Percentiles rank a stretch among this genome's conserved stretches.
phyloP scores from a whole-genome alignment of 768 basidiomycete species.

The Phaeotremella fagi region DNA sequence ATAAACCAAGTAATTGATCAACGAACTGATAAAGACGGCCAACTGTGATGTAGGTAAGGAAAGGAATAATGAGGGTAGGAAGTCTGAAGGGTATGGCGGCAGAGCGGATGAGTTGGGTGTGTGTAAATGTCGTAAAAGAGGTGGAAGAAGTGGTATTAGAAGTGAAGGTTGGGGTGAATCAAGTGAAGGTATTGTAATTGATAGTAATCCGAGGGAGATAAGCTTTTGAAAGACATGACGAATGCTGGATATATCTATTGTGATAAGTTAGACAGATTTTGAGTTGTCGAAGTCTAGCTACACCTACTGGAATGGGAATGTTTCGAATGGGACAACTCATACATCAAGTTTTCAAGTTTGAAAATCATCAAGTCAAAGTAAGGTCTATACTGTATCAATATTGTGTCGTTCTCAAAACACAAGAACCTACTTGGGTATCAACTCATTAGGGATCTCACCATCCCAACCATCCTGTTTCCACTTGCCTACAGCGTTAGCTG shows the following conservation, averaged over 20 bases:
- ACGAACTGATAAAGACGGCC: slow-evolving; percentile 53
- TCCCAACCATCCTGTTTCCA: slow-evolving; percentile 30
- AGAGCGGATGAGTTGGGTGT: slow-evolving; percentile 48
- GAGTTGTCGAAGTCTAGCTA: too few relatives aligned
- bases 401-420: too few relatives aligned
- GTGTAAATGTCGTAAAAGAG: slow-evolving; percentile 31
- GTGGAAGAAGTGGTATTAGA: slow-evolving; percentile 53
- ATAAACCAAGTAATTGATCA: slow-evolving; percentile 28
- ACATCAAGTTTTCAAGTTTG: slow-evolving; percentile 35
- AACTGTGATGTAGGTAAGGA: slow-evolving; percentile 54
- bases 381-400: too few relatives aligned
- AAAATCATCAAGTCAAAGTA: slow-evolving; percentile 22
- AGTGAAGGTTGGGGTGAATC: slow-evolving; percentile 54
- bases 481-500: slow-evolving; percentile 64
- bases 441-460: slow-evolving; percentile 50
- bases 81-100: slow-evolving; percentile 23
- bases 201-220: slow-evolving; percentile 30
- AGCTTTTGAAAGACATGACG: slow-evolving; percentile 48
- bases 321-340: slow-evolving; percentile 25
- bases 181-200: slow-evolving; percentile 5
- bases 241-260: not conserved
- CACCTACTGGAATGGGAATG: slow-evolving; percentile 9
- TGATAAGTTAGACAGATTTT: too few relatives aligned
- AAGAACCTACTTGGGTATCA: slow-evolving; percentile 53
- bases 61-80: slow-evolving; percentile 38